Percentiles rank a stretch among this genome's conserved stretches.
Conservation (phyloP, 164 flowering plant species). For the Saururus chinensis region DNA sequence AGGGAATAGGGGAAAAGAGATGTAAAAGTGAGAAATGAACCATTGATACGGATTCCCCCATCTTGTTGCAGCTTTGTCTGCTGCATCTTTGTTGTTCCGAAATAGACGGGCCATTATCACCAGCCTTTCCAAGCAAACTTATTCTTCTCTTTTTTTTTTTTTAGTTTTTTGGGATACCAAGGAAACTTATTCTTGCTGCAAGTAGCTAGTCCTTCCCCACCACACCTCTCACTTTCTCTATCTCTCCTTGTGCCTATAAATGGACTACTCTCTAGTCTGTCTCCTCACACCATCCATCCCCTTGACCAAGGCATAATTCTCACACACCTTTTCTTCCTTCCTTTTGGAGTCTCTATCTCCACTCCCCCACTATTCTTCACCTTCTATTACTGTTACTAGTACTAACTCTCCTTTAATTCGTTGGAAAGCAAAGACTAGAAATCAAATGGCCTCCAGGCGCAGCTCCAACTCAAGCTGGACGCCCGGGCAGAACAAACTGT, state of each 20-base stretch:
- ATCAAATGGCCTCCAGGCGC: constrained; percentile 16
- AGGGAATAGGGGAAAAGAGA: background rate
- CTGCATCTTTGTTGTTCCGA: constrained; percentile 16
- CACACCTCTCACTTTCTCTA: background rate
- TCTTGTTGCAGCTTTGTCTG: constrained; percentile 9
- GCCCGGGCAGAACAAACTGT: constrained; percentile 47
- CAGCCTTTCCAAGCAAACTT: constrained; percentile 11
- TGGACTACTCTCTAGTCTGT: constrained; percentile 8
- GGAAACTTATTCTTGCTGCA: constrained; percentile 31
- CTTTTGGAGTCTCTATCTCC: background rate
- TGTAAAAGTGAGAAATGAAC: constrained; percentile 1
- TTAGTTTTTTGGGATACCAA: too few species aligned
- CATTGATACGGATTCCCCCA: constrained; percentile 21
- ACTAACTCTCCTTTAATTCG: background rate
- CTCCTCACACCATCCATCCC: constrained; percentile 13
- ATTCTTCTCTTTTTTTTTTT: too few species aligned
- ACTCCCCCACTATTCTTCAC: background rate
- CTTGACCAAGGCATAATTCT: constrained; percentile 15
- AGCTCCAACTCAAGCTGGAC: constrained; percentile 40
- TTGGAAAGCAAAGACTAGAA: background rate
- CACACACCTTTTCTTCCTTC: background rate
- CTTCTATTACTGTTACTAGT: background rate
- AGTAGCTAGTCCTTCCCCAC: constrained; percentile 19
- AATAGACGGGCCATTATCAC: constrained; percentile 20
- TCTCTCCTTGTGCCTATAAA: constrained; percentile 31